A percentile compares a stretch with the other conserved stretches of the same genome.
phyloP scores from a whole-genome alignment of 2,329 filamentous ascomycete genomes.

The Davidsoniella eucalypti region DNA sequence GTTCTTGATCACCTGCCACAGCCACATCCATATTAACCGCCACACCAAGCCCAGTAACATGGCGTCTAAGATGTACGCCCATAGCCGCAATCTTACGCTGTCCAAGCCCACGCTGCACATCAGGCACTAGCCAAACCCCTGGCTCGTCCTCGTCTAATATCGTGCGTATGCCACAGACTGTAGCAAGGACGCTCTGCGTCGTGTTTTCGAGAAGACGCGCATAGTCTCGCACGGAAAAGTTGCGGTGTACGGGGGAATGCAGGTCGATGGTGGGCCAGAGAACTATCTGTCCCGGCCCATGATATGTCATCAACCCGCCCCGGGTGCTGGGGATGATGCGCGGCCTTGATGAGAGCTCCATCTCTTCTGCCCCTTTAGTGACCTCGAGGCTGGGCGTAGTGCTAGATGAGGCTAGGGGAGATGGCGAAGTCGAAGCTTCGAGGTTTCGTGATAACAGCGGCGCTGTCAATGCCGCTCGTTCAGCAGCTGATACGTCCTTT shows the following conservation, averaged over 20 bases:
- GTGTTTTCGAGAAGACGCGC: slow-evolving; percentile 62
- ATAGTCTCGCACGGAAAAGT: slow-evolving; percentile 56
- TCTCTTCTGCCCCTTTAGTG: slow-evolving; percentile 5
- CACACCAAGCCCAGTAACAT: slow-evolving; percentile 71
- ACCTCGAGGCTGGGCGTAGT: slow-evolving; percentile 16
- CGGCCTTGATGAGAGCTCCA: slow-evolving; percentile 25
- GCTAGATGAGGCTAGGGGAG: too few relatives aligned
- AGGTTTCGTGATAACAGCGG: slow-evolving; percentile 20
- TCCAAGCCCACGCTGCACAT: slow-evolving; percentile 12
- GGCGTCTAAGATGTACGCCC: slow-evolving; percentile 75
- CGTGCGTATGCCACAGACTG: slow-evolving; percentile 40
- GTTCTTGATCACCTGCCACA: slow-evolving; percentile 20
- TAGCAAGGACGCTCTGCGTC: slow-evolving; percentile 47
- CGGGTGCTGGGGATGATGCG: slow-evolving; percentile 57
- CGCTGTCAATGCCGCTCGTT: slow-evolving; percentile 28
- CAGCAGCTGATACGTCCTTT: slow-evolving; percentile 27
- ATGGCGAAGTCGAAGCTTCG: background rate
- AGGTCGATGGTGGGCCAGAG: slow-evolving; percentile 88
- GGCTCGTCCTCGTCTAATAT: slow-evolving; percentile 54
- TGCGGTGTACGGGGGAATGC: slow-evolving; percentile 35
- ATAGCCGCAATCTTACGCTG: slow-evolving; percentile 68
- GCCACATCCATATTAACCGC: slow-evolving; percentile 62
- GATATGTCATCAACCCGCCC: slow-evolving; percentile 85
- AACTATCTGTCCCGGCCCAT: slow-evolving; percentile 83
- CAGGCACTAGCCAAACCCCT: slow-evolving; percentile 55